These are phyloP conservation scores for Beauveria bassiana DNA, from an alignment of 2,329 filamentous ascomycete genomes.

Conservation along the genomic window DNA sequence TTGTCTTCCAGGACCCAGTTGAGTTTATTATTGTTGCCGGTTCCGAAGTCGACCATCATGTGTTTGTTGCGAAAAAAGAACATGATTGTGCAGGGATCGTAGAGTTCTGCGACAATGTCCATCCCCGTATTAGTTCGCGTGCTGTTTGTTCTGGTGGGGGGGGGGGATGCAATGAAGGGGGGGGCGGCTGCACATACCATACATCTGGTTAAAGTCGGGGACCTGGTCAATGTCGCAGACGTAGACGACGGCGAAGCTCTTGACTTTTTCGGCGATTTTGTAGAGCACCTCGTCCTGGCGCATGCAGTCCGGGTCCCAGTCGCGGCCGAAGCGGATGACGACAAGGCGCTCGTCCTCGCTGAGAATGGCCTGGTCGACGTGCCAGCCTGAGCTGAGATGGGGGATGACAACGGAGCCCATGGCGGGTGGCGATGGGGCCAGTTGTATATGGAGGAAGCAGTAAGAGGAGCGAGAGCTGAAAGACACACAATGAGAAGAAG, in stretches of 20 bases:
- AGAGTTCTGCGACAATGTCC: constrained; percentile 44
- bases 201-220: constrained; percentile 94
- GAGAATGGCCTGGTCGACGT: constrained; percentile 94
- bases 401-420: constrained; percentile 86
- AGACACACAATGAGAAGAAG: neutral
- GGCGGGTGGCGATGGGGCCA: neutral
- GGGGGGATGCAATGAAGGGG: neutral
- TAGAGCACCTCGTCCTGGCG: constrained; percentile 86
- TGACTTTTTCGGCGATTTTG: constrained; percentile 85
- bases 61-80: constrained; percentile 97
- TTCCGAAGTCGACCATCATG: constrained; percentile 97
- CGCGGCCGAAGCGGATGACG: constrained; percentile 86
- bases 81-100: constrained; percentile 92
- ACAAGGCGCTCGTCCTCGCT: constrained; percentile 84
- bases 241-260: constrained; percentile 90
- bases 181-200: constrained; percentile 39
- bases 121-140: no score
- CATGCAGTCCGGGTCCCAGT: constrained; percentile 71
- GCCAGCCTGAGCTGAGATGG: constrained; percentile 88
- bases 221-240: constrained; percentile 88
- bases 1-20: constrained; percentile 95
- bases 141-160: neutral
- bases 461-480: neutral
- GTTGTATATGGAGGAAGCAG: neutral
- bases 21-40: constrained; percentile 97